These are phyloP conservation scores for Xerocomellus amylosporus DNA, from an alignment of 768 basidiomycete genomes.

Conservation along the genomic window DNA sequence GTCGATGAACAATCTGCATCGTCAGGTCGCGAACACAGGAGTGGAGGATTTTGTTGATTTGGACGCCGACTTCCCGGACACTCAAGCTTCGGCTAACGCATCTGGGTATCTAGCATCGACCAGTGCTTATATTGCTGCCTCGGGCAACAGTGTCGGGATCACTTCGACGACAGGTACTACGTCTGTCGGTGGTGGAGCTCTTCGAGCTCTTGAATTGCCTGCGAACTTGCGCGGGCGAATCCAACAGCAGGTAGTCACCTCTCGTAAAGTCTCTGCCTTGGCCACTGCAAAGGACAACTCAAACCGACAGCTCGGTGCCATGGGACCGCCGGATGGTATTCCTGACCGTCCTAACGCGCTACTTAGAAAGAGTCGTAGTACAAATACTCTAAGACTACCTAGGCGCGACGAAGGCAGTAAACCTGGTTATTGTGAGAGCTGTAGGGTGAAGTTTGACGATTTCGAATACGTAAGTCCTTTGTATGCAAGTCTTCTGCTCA, in stretches of 20 bases:
- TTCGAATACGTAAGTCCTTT: constrained; percentile 62
- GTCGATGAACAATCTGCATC: constrained; percentile 75
- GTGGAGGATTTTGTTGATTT: constrained; percentile 43
- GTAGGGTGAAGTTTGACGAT: constrained; percentile 84
- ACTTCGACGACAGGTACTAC: constrained; percentile 91
- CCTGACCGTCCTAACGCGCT: constrained; percentile 48
- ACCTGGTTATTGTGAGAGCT: constrained; percentile 97
- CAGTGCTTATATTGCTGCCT: constrained; percentile 78
- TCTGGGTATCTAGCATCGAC: constrained; percentile 67
- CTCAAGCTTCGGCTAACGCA: constrained; percentile 55
- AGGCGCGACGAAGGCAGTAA: constrained; percentile 85
- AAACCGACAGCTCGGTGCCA: constrained; percentile 36
- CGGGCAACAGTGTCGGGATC: constrained; percentile 91
- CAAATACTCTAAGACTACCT: constrained; percentile 70
- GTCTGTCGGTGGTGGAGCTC: constrained; percentile 50
- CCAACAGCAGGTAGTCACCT: constrained; percentile 66
- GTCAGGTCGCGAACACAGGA: constrained; percentile 42
- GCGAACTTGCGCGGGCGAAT: constrained; percentile 52
- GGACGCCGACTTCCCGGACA: constrained; percentile 37
- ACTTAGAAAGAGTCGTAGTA: constrained; percentile 76
- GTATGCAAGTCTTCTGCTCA: not conserved
- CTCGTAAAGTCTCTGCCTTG: constrained; percentile 45
- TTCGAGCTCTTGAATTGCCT: constrained; percentile 50
- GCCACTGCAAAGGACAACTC: constrained; percentile 26
- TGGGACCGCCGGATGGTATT: constrained; percentile 68